These are phyloP conservation scores for Fusarium phyllophilum DNA, from an alignment of 2,329 filamentous ascomycete species.

Conservation along the genomic window DNA sequence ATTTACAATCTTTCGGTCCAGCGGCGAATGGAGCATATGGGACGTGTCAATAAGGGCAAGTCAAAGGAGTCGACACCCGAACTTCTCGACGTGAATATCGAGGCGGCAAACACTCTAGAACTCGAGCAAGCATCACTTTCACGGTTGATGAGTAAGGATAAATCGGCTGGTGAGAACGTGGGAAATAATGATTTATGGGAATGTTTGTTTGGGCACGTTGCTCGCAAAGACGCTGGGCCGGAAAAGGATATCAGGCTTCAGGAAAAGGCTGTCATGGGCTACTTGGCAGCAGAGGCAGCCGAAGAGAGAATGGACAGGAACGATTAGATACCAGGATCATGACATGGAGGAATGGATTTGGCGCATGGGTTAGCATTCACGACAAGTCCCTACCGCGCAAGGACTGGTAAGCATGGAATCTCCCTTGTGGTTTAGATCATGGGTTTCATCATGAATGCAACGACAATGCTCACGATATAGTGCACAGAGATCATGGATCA, in stretches of 20 bases:
- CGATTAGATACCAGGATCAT: slow-evolving; percentile 3
- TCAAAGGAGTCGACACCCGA: slow-evolving; percentile 55
- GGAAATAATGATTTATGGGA: slow-evolving; percentile 84
- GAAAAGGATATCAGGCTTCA: slow-evolving; percentile 44
- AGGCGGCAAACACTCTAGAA: slow-evolving; percentile 86
- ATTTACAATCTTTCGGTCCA: slow-evolving; percentile 89
- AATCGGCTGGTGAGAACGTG: slow-evolving; percentile 81
- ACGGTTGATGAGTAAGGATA: slow-evolving; percentile 75
- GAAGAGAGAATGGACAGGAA: slow-evolving; percentile 45
- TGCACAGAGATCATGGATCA: neutral
- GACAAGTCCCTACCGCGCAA: neutral
- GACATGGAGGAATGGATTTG: neutral
- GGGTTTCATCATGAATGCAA: neutral
- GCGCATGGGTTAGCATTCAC: neutral
- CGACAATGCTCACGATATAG: neutral
- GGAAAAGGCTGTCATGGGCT: slow-evolving; percentile 52
- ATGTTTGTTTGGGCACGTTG: slow-evolving; percentile 79
- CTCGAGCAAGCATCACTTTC: slow-evolving; percentile 77
- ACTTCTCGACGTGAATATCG: slow-evolving; percentile 71
- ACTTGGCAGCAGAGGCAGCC: slow-evolving; percentile 59
- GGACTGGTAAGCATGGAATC: neutral
- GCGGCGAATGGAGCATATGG: slow-evolving; percentile 82
- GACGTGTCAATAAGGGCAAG: slow-evolving; percentile 50
- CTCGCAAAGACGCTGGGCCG: slow-evolving; percentile 42
- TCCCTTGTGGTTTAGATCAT: neutral